These are phyloP conservation scores for Bullera alba DNA, from an alignment of 768 basidiomycete species.

Conservation along the genomic window DNA sequence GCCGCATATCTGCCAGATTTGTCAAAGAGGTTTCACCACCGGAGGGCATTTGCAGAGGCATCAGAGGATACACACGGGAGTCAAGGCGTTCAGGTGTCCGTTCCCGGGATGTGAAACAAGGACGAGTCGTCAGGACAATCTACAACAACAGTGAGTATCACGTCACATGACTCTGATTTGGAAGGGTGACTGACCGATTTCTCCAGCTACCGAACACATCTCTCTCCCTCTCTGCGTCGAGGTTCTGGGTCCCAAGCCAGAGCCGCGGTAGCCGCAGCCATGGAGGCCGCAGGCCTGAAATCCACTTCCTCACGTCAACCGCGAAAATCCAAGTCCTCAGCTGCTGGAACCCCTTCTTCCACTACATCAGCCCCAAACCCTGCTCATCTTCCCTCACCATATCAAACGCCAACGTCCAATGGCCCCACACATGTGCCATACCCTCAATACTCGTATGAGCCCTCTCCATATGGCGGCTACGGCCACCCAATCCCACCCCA, in stretches of 20 bases:
- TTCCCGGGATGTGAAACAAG: slow-evolving; percentile 92
- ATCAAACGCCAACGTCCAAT: slow-evolving; percentile 32
- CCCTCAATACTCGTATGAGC: slow-evolving; percentile 29
- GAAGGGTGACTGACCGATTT: background rate
- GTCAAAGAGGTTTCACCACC: slow-evolving; percentile 75
- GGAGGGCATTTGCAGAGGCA: slow-evolving; percentile 83
- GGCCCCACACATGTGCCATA: slow-evolving; percentile 19
- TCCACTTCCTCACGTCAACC: slow-evolving; percentile 25
- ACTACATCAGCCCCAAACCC: slow-evolving; percentile 13
- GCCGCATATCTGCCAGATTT: slow-evolving; percentile 61
- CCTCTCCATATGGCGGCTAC: slow-evolving; percentile 19
- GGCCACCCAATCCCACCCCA: slow-evolving; percentile 25
- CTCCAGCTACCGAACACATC: slow-evolving; percentile 38
- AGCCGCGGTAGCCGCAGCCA: slow-evolving; percentile 34
- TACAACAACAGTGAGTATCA: slow-evolving; percentile 57
- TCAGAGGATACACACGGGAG: slow-evolving; percentile 82
- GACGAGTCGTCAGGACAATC: slow-evolving; percentile 83
- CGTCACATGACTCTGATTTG: background rate
- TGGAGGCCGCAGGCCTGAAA: slow-evolving; percentile 42
- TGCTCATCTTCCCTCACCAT: slow-evolving; percentile 32
- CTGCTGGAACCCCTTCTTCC: slow-evolving; percentile 29
- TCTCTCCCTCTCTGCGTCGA: slow-evolving; percentile 34
- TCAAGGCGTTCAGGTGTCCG: slow-evolving; percentile 84
- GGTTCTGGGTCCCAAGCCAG: slow-evolving; percentile 38
- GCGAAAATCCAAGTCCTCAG: slow-evolving; percentile 36